Conservation (phyloP, 1,139 yeast genomes). For the Sugiyamaella castrensis region DNA sequence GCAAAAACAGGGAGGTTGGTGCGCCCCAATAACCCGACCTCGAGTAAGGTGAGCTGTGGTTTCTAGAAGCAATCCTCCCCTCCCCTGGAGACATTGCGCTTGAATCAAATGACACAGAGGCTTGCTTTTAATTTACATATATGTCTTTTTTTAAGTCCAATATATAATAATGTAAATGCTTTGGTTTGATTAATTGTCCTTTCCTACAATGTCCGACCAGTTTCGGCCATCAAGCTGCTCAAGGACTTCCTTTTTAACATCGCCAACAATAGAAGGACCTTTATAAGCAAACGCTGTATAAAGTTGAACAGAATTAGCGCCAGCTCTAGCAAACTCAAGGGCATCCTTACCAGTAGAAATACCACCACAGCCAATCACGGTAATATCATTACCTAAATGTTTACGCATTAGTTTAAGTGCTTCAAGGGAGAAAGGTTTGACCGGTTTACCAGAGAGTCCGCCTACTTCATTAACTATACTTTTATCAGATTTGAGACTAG, state of each 20-base stretch:
- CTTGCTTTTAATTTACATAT: too few relatives aligned
- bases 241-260: conserved; percentile 72
- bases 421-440: conserved; percentile 71
- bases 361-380: conserved; percentile 94
- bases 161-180: too few relatives aligned
- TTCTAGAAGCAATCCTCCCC: too few relatives aligned
- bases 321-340: conserved; percentile 87
- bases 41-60: too few relatives aligned
- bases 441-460: conserved; percentile 90
- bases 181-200: not conserved
- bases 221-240: conserved; percentile 69
- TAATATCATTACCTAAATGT: conserved; percentile 70
- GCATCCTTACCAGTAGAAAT: conserved; percentile 82
- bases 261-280: conserved; percentile 85
- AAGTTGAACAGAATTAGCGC: conserved; percentile 81
- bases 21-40: too few relatives aligned
- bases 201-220: conserved; percentile 55
- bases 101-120: too few relatives aligned
- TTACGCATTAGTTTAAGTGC: conserved; percentile 71
- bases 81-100: too few relatives aligned
- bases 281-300: conserved; percentile 90
- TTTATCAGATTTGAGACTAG: conserved; percentile 49
- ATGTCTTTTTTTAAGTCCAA: too few relatives aligned
- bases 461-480: conserved; percentile 60
- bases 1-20: too few relatives aligned